A percentile compares a stretch with the other conserved stretches of the same genome.
These are phyloP conservation scores for Porcisia hertigi DNA, from an alignment of 208 protist genomes.

Conservation along the genomic window DNA sequence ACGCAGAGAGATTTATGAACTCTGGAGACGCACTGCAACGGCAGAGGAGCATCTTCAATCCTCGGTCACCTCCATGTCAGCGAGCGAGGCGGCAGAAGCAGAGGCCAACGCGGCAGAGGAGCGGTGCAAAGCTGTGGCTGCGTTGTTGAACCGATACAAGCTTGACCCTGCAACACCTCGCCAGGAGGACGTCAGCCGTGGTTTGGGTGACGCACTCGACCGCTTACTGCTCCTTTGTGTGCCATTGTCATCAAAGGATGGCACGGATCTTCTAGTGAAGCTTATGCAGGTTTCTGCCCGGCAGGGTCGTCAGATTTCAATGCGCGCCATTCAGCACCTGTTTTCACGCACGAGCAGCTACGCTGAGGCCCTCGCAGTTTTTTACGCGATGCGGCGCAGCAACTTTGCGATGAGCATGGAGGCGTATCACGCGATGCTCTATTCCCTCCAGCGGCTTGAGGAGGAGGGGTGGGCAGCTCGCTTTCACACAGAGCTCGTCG, in stretches of 20 bases:
- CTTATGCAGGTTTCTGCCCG: constrained; percentile 62
- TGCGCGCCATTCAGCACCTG: constrained; percentile 87
- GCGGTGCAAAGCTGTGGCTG: constrained; percentile 30
- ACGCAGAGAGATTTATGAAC: constrained; percentile 68
- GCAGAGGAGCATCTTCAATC: constrained; percentile 22
- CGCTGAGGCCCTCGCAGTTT: constrained; percentile 82
- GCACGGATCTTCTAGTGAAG: constrained; percentile 54
- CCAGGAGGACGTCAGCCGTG: constrained; percentile 76
- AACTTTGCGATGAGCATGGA: constrained; percentile 90
- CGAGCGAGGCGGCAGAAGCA: constrained; percentile 7
- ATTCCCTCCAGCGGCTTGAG: constrained; percentile 87
- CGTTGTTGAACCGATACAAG: constrained; percentile 55
- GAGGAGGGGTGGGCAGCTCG: constrained; percentile 87
- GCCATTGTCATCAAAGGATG: constrained; percentile 42
- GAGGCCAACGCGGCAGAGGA: constrained; percentile 26
- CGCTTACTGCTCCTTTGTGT: constrained; percentile 84
- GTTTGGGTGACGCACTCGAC: constrained; percentile 85
- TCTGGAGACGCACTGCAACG: constrained; percentile 46
- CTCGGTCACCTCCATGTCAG: background rate
- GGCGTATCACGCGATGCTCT: constrained; percentile 92
- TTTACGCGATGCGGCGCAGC: constrained; percentile 81
- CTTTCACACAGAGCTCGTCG: constrained; percentile 70
- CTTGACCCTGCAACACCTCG: constrained; percentile 59
- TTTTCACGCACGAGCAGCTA: constrained; percentile 80
- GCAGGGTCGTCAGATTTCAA: constrained; percentile 66